Conservation (phyloP, 2,329 filamentous ascomycete species). For the Sarocladiaceae sp. region DNA sequence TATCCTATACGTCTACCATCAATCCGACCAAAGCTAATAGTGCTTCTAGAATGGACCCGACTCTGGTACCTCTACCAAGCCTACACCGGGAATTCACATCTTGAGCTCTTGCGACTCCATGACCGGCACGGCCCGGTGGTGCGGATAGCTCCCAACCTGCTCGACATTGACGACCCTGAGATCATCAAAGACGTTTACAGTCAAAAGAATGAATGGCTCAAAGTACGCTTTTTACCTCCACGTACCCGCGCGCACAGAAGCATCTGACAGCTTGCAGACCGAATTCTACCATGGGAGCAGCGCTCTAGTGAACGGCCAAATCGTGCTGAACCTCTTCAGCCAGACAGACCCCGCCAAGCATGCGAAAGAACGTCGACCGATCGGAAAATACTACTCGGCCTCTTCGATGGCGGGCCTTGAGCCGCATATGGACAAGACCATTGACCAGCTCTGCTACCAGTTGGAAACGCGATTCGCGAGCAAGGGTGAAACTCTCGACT, state of each 20-base stretch:
- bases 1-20: not conserved
- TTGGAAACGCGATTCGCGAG: conserved; percentile 28
- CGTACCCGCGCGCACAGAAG: too few species aligned
- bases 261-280: too few species aligned
- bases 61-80: conserved; percentile 31
- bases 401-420: conserved; percentile 18
- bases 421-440: conserved; percentile 24
- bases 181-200: conserved; percentile 1
- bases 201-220: conserved; percentile 1
- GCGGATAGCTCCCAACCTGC: conserved; percentile 32
- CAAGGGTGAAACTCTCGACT: conserved; percentile 24
- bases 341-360: conserved; percentile 19
- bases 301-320: conserved; percentile 20
- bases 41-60: conserved; percentile 27
- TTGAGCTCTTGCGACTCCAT: conserved; percentile 28
- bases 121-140: conserved; percentile 34
- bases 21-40: not conserved
- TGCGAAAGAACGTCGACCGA: conserved; percentile 17
- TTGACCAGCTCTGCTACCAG: conserved; percentile 24
- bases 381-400: conserved; percentile 24
- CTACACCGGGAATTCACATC: conserved; percentile 22
- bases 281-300: conserved; percentile 22
- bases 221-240: too few species aligned
- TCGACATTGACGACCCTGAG: conserved; percentile 16
- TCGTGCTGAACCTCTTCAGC: conserved; percentile 21